phyloP scores from a whole-genome alignment of 306 rosid species.

The Dalbergia cultrata region DNA sequence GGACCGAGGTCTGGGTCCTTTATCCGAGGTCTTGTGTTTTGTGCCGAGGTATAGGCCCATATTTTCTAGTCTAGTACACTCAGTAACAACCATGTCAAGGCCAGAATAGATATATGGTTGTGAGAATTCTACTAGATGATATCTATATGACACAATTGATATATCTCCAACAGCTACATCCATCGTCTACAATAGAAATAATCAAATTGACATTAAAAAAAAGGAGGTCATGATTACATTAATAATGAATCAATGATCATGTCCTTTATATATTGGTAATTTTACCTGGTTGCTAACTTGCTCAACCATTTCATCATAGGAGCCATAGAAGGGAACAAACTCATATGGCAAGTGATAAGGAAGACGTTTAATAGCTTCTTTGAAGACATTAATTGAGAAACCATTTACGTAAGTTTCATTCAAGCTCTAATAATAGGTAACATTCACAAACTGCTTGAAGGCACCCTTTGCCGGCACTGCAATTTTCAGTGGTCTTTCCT shows the following conservation, averaged over 20 bases:
- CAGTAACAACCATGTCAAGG: no score
- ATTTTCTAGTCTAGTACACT: no score
- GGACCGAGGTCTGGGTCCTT: no score
- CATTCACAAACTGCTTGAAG: conserved; percentile 64
- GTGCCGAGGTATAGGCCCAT: no score
- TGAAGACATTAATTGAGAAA: conserved; percentile 64
- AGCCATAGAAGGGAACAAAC: conserved; percentile 53
- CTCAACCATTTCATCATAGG: conserved; percentile 68
- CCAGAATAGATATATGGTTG: conserved; percentile 64
- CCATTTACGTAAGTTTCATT: conserved; percentile 54
- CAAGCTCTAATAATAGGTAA: conserved; percentile 32
- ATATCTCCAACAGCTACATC: conserved; percentile 77
- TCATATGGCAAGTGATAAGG: conserved; percentile 50
- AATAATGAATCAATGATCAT: no score
- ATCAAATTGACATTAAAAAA: background rate
- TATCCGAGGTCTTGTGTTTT: no score
- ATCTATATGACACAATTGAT: conserved; percentile 56
- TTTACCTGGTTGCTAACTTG: no score
- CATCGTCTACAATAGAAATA: conserved; percentile 45
- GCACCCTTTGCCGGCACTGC: conserved; percentile 49
- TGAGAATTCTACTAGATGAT: conserved; percentile 55
- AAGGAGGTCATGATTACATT: no score
- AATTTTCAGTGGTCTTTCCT: conserved; percentile 31
- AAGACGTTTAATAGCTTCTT: conserved; percentile 48
- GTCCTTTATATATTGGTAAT: no score